These are phyloP conservation scores for Blakeslea trispora DNA, from an alignment of 371 early-diverging fungal species.

Conservation along the genomic window DNA sequence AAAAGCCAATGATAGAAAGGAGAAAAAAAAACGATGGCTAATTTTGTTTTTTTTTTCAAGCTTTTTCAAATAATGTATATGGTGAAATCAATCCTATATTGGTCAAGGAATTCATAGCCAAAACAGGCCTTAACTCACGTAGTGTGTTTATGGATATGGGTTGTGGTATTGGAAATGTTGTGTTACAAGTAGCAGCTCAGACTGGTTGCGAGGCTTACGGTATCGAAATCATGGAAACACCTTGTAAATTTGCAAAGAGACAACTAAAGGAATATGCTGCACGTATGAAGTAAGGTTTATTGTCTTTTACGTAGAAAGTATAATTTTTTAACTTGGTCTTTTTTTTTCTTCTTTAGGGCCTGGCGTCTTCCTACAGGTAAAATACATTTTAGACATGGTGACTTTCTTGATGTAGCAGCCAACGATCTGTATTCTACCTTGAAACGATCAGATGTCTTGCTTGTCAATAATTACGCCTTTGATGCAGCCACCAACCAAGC, in stretches of 20 bases:
- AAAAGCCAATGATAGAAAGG: conserved; percentile 4
- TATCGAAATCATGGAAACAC: conserved; percentile 91
- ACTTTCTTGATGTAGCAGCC: conserved; percentile 66
- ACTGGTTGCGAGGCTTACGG: conserved; percentile 85
- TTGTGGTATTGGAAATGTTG: conserved; percentile 95
- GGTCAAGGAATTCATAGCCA: conserved; percentile 80
- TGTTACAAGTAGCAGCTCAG: conserved; percentile 92
- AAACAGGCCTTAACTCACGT: conserved; percentile 63
- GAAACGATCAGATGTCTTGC: conserved; percentile 84
- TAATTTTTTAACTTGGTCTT: no score
- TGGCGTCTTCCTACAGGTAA: conserved; percentile 67
- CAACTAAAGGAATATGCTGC: conserved; percentile 84
- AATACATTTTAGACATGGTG: conserved; percentile 72
- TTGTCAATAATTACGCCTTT: conserved; percentile 96
- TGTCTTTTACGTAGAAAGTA: not conserved
- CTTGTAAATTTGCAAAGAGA: conserved; percentile 75
- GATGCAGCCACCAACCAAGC: conserved; percentile 80
- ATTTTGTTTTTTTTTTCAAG: conserved; percentile 39
- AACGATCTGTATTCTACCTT: conserved; percentile 66
- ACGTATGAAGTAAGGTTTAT: conserved; percentile 68
- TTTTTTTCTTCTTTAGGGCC: conserved; percentile 34
- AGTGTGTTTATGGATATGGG: conserved; percentile 93
- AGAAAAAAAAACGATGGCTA: no score
- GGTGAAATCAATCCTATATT: conserved; percentile 91
- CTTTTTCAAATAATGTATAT: conserved; percentile 94